Percentiles rank a stretch among this genome's conserved stretches.
Evolutionary conservation across 2,329 filamentous ascomycete species (phyloP).

Genomic region (Cercospora brassicicola): DNA sequence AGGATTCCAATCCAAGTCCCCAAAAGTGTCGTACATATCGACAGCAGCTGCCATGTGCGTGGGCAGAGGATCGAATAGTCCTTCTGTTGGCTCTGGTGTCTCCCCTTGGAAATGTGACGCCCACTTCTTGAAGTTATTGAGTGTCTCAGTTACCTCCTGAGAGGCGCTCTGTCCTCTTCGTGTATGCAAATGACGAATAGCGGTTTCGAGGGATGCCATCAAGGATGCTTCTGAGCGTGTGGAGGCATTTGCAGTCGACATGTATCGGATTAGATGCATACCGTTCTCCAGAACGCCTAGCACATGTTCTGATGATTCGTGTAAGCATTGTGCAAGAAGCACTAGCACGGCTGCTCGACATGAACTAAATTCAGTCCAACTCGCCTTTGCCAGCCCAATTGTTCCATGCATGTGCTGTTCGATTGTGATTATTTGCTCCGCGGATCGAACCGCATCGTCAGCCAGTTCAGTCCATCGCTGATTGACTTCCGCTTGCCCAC

Average conservation of each 20-base stretch:
- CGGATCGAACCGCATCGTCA: constrained; percentile 34
- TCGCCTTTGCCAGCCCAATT: constrained; percentile 37
- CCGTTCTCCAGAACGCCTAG: constrained; percentile 31
- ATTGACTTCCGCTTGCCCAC: background rate
- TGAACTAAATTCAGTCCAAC: constrained; percentile 42
- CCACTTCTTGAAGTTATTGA: constrained; percentile 21
- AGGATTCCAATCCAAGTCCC: constrained; percentile 19
- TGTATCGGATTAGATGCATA: constrained; percentile 37
- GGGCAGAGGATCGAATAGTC: constrained; percentile 2
- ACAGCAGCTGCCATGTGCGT: background rate
- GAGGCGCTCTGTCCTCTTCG: constrained; percentile 8
- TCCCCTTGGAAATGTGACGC: constrained; percentile 17
- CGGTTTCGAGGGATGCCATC: constrained; percentile 36
- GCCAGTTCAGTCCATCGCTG: constrained; percentile 26
- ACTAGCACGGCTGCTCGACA: constrained; percentile 41
- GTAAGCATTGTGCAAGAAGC: constrained; percentile 40
- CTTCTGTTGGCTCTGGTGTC: constrained; percentile 6
- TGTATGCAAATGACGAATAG: constrained; percentile 18
- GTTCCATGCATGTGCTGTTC: constrained; percentile 32
- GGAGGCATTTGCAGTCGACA: constrained; percentile 38
- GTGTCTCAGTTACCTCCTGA: constrained; percentile 13
- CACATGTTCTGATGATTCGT: constrained; percentile 29
- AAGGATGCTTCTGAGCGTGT: constrained; percentile 38
- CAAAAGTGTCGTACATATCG: constrained; percentile 18
- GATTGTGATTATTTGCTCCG: constrained; percentile 33